Conservation (phyloP, 306 rosid species). For the Quercus glauca region DNA sequence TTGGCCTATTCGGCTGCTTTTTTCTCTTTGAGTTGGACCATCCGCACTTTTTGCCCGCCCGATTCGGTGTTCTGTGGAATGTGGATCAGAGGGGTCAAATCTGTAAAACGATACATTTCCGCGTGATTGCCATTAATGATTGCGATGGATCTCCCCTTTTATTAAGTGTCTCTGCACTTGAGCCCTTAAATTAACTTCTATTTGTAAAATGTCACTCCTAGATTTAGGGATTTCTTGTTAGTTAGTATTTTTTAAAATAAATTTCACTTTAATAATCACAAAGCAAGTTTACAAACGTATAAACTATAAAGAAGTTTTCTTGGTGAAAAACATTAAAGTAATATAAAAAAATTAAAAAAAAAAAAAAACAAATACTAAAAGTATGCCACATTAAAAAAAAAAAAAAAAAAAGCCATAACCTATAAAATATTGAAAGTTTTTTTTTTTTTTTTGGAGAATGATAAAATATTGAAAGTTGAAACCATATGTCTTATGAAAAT, state of each 20-base stretch:
- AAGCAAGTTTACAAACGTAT: no score
- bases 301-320: no score
- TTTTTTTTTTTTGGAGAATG: no score
- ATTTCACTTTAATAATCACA: neutral
- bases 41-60: neutral
- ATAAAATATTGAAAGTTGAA: no score
- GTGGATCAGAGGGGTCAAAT: slow-evolving; percentile 17
- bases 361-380: no score
- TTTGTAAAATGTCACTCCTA: neutral
- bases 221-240: neutral
- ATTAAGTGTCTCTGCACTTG: slow-evolving; percentile 10
- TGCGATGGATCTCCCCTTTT: slow-evolving; percentile 30
- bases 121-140: slow-evolving; percentile 69
- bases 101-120: slow-evolving; percentile 37
- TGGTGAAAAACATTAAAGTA: no score
- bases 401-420: no score
- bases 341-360: no score
- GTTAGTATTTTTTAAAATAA: no score
- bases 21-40: neutral
- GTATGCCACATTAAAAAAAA: no score
- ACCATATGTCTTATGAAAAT: no score
- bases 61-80: neutral
- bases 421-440: no score
- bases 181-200: slow-evolving; percentile 8
- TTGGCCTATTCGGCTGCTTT: neutral